Percentiles rank a stretch among this genome's conserved stretches.
Evolutionary conservation across 2,329 filamentous ascomycete genomes (phyloP).

Genomic region (Pseudogymnoascus sp.): DNA sequence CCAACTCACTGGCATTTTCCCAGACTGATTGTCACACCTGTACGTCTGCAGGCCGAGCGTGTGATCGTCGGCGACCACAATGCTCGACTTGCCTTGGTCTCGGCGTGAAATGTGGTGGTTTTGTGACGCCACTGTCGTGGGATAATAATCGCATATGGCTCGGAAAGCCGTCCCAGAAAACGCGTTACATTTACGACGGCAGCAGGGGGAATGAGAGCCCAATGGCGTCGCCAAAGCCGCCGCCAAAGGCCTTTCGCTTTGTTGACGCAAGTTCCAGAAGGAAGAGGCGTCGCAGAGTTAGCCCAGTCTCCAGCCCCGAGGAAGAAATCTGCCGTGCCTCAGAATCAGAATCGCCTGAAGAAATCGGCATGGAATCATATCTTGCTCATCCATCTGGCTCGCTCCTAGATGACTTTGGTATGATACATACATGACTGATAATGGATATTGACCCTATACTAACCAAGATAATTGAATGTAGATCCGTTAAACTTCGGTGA

Average conservation of each 20-base stretch:
- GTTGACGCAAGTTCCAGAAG: constrained; percentile 1
- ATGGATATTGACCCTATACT: neutral
- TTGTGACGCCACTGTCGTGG: constrained; percentile 16
- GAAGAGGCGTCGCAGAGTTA: constrained; percentile 2
- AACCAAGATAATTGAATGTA: neutral
- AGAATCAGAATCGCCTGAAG: neutral
- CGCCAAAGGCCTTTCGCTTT: constrained; percentile 1
- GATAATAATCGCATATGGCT: constrained; percentile 13
- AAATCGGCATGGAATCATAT: neutral
- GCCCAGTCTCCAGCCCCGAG: neutral
- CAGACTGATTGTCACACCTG: constrained; percentile 26
- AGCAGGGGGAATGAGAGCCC: neutral
- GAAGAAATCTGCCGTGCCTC: neutral
- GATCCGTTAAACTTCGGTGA: neutral
- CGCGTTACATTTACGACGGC: neutral
- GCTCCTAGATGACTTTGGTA: constrained; percentile 1
- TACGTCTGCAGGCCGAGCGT: constrained; percentile 15
- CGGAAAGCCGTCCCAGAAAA: neutral
- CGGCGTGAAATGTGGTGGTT: constrained; percentile 18
- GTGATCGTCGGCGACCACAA: constrained; percentile 22
- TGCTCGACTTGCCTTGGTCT: constrained; percentile 22
- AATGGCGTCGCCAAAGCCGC: neutral
- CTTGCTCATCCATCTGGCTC: neutral
- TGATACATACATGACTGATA: neutral
- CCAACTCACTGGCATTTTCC: constrained; percentile 23